Evolutionary conservation across 2,329 filamentous ascomycete species (phyloP), one percentile per base, ranked within the genome.

Genomic region (Ustilaginoidea virens): DNA sequence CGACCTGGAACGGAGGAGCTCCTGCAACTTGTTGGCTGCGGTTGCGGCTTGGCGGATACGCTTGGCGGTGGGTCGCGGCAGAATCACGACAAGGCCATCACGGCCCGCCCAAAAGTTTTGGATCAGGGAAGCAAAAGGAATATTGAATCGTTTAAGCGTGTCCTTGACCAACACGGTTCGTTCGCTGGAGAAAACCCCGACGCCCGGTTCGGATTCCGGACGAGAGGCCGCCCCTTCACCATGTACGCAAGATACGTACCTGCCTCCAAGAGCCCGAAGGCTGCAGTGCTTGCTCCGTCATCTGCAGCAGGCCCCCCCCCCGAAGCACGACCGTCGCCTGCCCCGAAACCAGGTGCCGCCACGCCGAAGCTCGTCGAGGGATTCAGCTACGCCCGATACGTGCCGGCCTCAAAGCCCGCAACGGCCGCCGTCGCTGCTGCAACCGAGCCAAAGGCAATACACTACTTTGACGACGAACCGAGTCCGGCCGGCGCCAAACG

Each of bases 231-330:
- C n/a, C n/a, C 28, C 17, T 17, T 30, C 35, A 43, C 8, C 16
- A 57, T 57, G 54, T 60, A 62, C 39, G 49, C 58, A 26, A 49
- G 60, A 37, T 62, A 63, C 33, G 43, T 62, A 11, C 58, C 54
- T 23, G 44, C 48, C 5, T 13, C 44, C 7, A 47, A 50, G 33
- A 42, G 33, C 21, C 33, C 44, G 30, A 36, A 28, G 16, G 21
- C 30, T 25, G 5, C 22, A 12, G 3, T 15, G 5, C 10, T 3
- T 4, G 23, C 37, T 25, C 7, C 22, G n/a, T 5, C 24, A 6
- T 10, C 3, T 4, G 23, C 37, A 28, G n/a, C 28, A 5, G 12
- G 28, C 23, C 30, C 35, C 6, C 11, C 25, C n/a, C 29, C 19
- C 32, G 28, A 15, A 18, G 35, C 17, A 23, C 23, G 29, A 28